Evolutionary conservation across 106 monocot genomes (phyloP), one percentile per base, ranked within the genome.

Genomic region (Acorus gramineus): DNA sequence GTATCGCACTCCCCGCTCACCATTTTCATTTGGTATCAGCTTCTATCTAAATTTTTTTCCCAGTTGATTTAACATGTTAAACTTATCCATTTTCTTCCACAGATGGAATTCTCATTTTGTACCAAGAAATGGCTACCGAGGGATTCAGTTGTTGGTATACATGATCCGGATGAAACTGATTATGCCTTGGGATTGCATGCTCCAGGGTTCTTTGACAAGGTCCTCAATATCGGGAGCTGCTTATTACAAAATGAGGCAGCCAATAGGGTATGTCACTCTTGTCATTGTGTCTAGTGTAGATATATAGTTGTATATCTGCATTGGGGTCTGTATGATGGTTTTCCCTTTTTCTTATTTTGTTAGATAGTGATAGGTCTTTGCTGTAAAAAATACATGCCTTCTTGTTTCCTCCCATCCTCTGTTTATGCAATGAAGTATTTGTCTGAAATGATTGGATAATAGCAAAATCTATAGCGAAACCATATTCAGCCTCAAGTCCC

Each of bases 21-120:
- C 28, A 28, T 28, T 28, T 28, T 28, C 28, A 28, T 28, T 28
- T 28, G 28, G 28, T 28, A 28, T 28, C 28, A 28, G 28, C 28
- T 28, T 28, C 28, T 28, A 28, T 28, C 28, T 28, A 28, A 61
- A 8, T 66, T 44, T 53, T 7, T 53, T 11, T 66, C 28, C 7
- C 42, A 28, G 28, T 28, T 28, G 28, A 28, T 28, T 28, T 28
- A 57, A 53, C 10, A 11, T 64, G 8, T 66, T 71, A 3, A 59
- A 63, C 47, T 4, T 59, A 63, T 62, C 47, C 51, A 58, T 46
- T 59, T 45, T 63, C 64, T 74, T 28, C 28, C 28, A 45, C 52
- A 93, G 91, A 96, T 96, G 96, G 96, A 96, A 66, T 91, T 96
- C 71, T 96, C 96, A 50, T 96, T 96, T 82, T 80, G 96, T 66